phyloP scores from a whole-genome alignment of 768 basidiomycete species.

The Panaeolus papilionaceus region DNA sequence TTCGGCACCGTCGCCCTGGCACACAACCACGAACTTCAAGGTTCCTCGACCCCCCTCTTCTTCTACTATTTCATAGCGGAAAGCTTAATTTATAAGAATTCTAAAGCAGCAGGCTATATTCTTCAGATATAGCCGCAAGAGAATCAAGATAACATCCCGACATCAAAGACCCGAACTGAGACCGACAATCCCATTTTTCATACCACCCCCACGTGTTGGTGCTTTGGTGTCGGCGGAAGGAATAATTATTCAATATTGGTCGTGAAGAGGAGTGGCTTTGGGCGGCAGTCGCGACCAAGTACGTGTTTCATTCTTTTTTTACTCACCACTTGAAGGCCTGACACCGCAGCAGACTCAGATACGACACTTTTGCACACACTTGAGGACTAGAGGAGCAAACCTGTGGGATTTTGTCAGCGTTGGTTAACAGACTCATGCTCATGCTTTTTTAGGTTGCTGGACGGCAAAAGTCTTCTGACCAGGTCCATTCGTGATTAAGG shows the following conservation, averaged over 20 bases:
- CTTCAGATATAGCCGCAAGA: background rate
- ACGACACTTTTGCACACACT: background rate
- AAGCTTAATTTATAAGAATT: background rate
- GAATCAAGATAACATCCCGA: background rate
- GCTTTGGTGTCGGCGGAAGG: background rate
- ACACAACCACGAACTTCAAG: background rate
- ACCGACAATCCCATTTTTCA: constrained; percentile 11
- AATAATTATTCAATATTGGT: background rate
- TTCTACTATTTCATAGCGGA: background rate
- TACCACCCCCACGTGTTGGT: background rate
- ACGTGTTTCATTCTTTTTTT: constrained; percentile 1
- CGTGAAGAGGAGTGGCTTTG: background rate
- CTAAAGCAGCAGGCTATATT: background rate
- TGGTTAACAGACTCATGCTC: background rate
- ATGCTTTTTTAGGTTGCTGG: constrained; percentile 5
- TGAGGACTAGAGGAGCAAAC: constrained; percentile 1
- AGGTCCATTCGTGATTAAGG: background rate
- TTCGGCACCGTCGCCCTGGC: background rate
- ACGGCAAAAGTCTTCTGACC: background rate
- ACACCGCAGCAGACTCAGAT: background rate
- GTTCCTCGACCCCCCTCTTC: background rate
- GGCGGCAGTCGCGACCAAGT: background rate
- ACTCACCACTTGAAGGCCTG: background rate
- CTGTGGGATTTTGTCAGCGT: background rate
- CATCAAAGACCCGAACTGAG: background rate